Evolutionary conservation across 2,329 filamentous ascomycete species (phyloP), one percentile per base, ranked within the genome.

Genomic region (Fusarium sp.): DNA sequence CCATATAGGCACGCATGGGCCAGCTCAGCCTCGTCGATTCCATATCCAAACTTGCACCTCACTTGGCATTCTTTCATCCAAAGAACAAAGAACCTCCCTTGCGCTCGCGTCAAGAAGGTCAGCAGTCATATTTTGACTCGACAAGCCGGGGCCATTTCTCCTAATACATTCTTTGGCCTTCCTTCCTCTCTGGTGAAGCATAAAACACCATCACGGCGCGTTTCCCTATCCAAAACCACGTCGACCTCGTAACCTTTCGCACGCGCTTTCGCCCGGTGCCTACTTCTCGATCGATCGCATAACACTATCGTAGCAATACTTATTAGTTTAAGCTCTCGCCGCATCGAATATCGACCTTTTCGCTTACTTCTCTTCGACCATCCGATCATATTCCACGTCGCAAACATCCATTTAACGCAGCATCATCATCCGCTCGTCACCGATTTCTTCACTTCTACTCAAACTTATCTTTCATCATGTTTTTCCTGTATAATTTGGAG

Each of bases 401-500:
- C 48, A 50, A 44, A 45, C 20, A 46, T 26, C 12, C n/a, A 40
- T 14, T 46, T 45, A 32, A 63, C 32, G 44, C 53, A 45, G 56
- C 23, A 43, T 50, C 21, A 49, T 23, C 32, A 23, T 44, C 56
- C 36, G 43, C 30, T 56, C 36, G 21, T 30, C 38, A 63, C 59
- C 53, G n/a, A 38, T 48, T 52, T 65, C 50, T 50, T 63, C 38
- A 42, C 40, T 52, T 63, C 56, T 50, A 20, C 36, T 38, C 10
- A 28, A 55, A 44, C 11, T 30, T 49, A 43, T 39, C 19, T 46
- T 56, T 58, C 67, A 59, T 47, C 73, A 99, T 99, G 96, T 99
- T 98, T 81, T 99, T 99, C 84, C 92, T 99, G 69, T 93, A 97
- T 81, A 95, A 97, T 77, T 91, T 98, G 80, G 94, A 97, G 82